phyloP scores from a whole-genome alignment of 129 eudicot species.

The Solidago caesia region DNA sequence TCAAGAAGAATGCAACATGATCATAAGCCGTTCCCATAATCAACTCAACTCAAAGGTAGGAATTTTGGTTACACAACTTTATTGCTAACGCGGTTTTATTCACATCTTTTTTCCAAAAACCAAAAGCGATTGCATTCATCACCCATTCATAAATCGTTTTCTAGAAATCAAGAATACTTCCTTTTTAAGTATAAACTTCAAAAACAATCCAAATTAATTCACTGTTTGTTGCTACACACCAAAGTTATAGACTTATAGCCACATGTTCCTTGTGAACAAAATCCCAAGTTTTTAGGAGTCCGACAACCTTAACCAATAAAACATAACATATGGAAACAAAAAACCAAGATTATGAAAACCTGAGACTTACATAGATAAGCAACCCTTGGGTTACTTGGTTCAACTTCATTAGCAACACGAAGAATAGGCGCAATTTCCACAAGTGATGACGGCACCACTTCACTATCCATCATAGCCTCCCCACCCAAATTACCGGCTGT shows the following conservation, averaged over 20 bases:
- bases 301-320: neutral
- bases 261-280: neutral
- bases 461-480: conserved; percentile 83
- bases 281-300: neutral
- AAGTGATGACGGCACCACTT: conserved; percentile 88
- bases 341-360: conserved; percentile 4
- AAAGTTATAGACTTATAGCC: neutral
- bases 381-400: conserved; percentile 71
- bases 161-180: no score
- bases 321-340: neutral
- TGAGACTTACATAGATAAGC: conserved; percentile 78
- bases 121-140: neutral
- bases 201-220: neutral
- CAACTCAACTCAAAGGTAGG: neutral
- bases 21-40: neutral
- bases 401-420: conserved; percentile 96
- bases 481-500: conserved; percentile 82
- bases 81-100: neutral
- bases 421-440: conserved; percentile 88
- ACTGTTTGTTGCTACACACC: neutral
- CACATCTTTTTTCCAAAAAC: neutral
- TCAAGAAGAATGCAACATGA: neutral
- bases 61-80: neutral
- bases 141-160: neutral
- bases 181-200: neutral